Base-by-base conservation (phyloP, 202 grass and related monocot genomes). In the Hordeum pubiflorum region DNA sequence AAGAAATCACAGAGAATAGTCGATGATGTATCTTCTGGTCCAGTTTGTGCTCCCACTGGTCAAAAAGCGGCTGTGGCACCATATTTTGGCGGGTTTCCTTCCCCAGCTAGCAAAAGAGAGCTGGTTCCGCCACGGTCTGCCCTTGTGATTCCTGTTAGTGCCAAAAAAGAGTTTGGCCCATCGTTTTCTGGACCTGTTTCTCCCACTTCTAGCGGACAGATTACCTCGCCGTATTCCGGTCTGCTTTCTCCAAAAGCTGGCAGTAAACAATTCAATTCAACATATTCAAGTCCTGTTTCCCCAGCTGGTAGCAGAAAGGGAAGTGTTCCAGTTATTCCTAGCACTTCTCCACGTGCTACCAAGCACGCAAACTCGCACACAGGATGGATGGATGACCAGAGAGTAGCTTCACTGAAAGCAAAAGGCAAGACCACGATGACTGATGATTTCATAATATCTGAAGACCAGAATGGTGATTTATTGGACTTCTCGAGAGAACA, bases 1-100 rank as follows among this genome's bases (percentile, higher is more conserved):
- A 97, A 97, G 84, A 97, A 86, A 82, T 92, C 88, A 6, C 66
- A 82, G 70, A 87, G 58, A 63, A 59, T 97, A 36, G 39, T 94
- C 10, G 40, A 70, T 84, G 92, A 94, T 62, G 80, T 94, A 78
- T 93, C 79, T 86, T 87, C 73, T 12, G 69, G 86, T 77, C 82
- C 89, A 63, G 72, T 31, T 64, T 91, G 56, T 87, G 72, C 76
- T 34, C 40, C 46, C 60, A 44, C 37, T 68, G 56, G 63, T 8
- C 63, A 82, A 83, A 88, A 74, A 82, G 69, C 68, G 8, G 75
- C 44, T 61, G 3, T 22, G 3, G 63, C 75, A 68, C 40, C 65
- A 59, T 85, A 73, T 80, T 70, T 81, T 82, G 27, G 71, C 74
- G 10, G 6, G 10, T 54, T 79, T 7, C 50, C 32, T 82, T 36